Evolutionary conservation across 2,329 filamentous ascomycete genomes (phyloP), one percentile per base, ranked within the genome.

Genomic region (Graphilbum fragrans): DNA sequence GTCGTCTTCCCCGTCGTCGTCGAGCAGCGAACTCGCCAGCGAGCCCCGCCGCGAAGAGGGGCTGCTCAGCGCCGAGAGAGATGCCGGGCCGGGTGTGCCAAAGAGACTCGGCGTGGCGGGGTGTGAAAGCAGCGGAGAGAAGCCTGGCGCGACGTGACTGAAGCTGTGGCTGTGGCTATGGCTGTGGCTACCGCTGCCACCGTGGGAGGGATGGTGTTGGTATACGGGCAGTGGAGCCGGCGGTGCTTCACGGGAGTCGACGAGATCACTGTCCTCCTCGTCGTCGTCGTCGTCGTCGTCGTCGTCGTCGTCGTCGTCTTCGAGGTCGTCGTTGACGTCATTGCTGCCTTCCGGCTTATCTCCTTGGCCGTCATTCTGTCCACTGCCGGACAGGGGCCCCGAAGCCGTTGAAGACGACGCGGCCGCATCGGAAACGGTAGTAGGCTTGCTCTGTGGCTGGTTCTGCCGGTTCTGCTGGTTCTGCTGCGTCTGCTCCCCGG

Each of bases 11-110:
- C 38, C 69, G 16, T 25, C 52, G 41, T 65, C 61, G 41, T 69
- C 66, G 31, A 63, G 62, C 4, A 65, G 59, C 9, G 70, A 73
- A 16, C 62, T 64, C 5, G 59, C 58, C 5, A 74, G 58, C 3
- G 70, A 74, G 49, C 67, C 64, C 42, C 62, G 61, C 36, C 65
- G 63, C n/a, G 72, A 74, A 10, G 65, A 69, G 5, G 64, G 58
- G 40, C 61, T 65, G 49, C 71, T 74, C 35, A 69, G 52, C 14
- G 57, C 48, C 2, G 66, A 47, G 29, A 49, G 65, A 14, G 50
- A 51, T 4, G 54, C 55, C 16, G 59, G 53, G 22, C 56, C 60
- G 10, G 63, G 59, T 10, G 61, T 61, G 17, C 57, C 62, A 39
- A 63, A 57, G 34, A 63, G 57, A 32, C 65, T 60, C 10, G 67